Base-by-base conservation (phyloP, 1,139 yeast genomes). In the Candida tropicalis region DNA sequence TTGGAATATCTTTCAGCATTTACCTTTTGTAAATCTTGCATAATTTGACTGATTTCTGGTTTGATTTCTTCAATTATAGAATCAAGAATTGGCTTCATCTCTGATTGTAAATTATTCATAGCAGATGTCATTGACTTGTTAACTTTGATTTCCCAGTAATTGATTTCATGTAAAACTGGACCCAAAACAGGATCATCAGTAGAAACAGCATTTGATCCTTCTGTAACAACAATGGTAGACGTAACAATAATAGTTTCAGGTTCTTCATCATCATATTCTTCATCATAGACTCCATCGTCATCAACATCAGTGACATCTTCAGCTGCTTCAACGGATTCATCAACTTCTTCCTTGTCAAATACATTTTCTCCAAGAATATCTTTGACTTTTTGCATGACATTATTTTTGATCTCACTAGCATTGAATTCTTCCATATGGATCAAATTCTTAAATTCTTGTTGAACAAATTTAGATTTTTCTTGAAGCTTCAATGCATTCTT, bases 61-160 rank as follows among this genome's bases (percentile, higher is more conserved):
- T 65, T 66, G 33, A 75, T 54, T 3, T 53, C 52, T 0, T 58
- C 68, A 34, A 75, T 58, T 23, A 65, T 63, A 2, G 49, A 48
- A 5, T 63, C 57, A 34, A 78, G 65, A 15, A 68, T 52, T 0
- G 72, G 70, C 16, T 61, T 53, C 53, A 77, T 67, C 41, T 76
- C 77, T 5, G 49, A 45, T 27, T 65, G 62, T 40, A 79, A 70
- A 47, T 71, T 78, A 8, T 52, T 54, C 16, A 62, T 47, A 0
- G 83, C 82, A 46, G 75, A 65, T 27, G 64, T 58, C 35, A 75
- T 62, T 6, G 81, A 70, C 35, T 62, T 68, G 42, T 67, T 59
- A 26, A 79, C 68, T 49, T 68, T 68, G 3, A 40, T 33, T 38
- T 65, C 65, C 77, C 73, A 65, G 44, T 56, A 54, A 4, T 45